These are phyloP conservation scores for Russula lepida DNA, from an alignment of 768 basidiomycete species.

Conservation along the genomic window DNA sequence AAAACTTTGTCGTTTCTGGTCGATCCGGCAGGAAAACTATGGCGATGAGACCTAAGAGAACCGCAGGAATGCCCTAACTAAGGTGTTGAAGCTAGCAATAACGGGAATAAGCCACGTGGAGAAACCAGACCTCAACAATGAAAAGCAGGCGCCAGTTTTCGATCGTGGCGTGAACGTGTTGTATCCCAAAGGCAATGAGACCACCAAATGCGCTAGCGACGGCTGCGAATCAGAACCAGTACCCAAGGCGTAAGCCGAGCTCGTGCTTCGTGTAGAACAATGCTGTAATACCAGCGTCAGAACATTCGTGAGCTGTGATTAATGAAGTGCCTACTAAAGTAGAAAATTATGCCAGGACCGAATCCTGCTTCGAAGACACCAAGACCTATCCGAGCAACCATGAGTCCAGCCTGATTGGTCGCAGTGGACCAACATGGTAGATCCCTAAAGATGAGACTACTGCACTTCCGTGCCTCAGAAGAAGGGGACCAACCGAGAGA, in stretches of 20 bases:
- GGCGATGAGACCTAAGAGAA: conserved; percentile 52
- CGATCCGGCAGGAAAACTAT: conserved; percentile 55
- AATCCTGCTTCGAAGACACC: conserved; percentile 75
- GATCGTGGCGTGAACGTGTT: conserved; percentile 44
- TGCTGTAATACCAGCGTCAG: conserved; percentile 33
- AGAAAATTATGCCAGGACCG: conserved; percentile 67
- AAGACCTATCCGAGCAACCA: conserved; percentile 52
- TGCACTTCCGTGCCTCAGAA: neutral
- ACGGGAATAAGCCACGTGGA: neutral
- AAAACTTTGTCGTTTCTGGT: conserved; percentile 58
- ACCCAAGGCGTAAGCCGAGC: conserved; percentile 65
- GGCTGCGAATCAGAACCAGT: conserved; percentile 81
- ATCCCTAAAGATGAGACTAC: neutral
- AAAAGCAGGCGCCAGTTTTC: conserved; percentile 58
- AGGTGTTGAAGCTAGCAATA: neutral
- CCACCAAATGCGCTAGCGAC: conserved; percentile 81
- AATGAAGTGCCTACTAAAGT: conserved; percentile 48
- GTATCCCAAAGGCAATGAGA: conserved; percentile 73
- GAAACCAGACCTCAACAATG: conserved; percentile 57
- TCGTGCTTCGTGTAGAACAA: conserved; percentile 72
- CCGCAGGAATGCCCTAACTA: conserved; percentile 55
- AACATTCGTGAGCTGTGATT: conserved; percentile 23
- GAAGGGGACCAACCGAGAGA: conserved; percentile 42
- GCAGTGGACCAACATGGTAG: conserved; percentile 43
- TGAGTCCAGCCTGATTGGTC: conserved; percentile 50